These are phyloP conservation scores for Mesotaenium endlicherianum DNA, from an alignment of 139 green algal genomes.

Conservation along the genomic window DNA sequence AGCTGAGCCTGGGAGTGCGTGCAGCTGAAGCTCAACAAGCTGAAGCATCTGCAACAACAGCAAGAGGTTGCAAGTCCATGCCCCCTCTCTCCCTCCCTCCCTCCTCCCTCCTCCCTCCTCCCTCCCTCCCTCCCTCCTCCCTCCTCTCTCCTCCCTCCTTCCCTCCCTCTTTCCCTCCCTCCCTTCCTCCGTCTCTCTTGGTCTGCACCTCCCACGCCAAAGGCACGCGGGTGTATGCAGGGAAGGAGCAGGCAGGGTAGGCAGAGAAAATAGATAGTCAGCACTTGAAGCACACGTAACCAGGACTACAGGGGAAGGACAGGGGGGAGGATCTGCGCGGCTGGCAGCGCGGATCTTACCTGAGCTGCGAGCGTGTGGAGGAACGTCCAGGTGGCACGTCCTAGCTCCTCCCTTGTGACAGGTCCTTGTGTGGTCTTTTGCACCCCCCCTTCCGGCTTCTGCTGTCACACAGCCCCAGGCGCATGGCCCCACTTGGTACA, in stretches of 20 bases:
- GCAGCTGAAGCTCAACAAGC: background rate
- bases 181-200: background rate
- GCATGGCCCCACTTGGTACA: no score
- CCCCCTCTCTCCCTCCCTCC: background rate
- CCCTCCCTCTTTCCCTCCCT: background rate
- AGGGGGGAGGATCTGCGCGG: background rate
- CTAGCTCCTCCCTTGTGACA: constrained; percentile 72
- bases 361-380: constrained; percentile 91
- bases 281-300: background rate
- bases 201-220: no score
- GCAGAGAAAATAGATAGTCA: no score
- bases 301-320: background rate
- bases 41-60: background rate
- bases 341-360: no score
- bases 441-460: no score
- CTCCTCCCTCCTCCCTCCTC: background rate
- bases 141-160: background rate
- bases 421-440: no score
- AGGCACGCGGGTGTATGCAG: no score
- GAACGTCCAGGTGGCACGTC: constrained; percentile 84
- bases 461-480: no score
- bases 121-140: background rate
- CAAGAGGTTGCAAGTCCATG: background rate
- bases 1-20: background rate
- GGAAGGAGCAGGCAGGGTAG: background rate